A percentile compares a stretch with the other conserved stretches of the same genome.
These are phyloP conservation scores for Madurella fahalii DNA, from an alignment of 2,329 filamentous ascomycete genomes.

Conservation along the genomic window DNA sequence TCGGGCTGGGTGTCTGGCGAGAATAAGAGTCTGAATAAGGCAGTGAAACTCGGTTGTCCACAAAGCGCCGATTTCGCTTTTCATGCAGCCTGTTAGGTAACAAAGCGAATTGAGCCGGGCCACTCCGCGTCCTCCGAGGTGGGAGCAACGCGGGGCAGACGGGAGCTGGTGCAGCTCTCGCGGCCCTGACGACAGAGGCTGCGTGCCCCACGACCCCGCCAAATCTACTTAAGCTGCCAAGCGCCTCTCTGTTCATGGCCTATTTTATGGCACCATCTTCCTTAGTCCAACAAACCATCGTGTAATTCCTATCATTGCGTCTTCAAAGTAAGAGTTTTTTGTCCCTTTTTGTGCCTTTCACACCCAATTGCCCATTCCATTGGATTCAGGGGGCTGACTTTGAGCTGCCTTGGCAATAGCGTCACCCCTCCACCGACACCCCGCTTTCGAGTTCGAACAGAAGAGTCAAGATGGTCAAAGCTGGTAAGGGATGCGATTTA, in stretches of 20 bases:
- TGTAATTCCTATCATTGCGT: neutral
- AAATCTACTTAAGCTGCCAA: constrained; percentile 18
- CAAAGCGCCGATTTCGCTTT: neutral
- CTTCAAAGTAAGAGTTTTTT: neutral
- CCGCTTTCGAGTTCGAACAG: constrained; percentile 4
- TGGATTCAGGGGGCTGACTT: constrained; percentile 7
- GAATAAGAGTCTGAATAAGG: neutral
- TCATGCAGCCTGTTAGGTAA: neutral
- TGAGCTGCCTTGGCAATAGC: neutral
- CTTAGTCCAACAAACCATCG: neutral
- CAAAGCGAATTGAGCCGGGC: constrained; percentile 13
- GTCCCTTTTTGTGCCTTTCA: neutral
- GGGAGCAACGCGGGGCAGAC: constrained; percentile 15
- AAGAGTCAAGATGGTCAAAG: constrained; percentile 37
- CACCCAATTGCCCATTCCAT: neutral
- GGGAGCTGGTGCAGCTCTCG: neutral
- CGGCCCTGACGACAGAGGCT: constrained; percentile 1
- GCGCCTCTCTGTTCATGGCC: constrained; percentile 1
- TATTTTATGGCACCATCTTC: constrained; percentile 5
- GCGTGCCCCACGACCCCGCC: constrained; percentile 18
- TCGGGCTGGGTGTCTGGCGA: too few relatives aligned
- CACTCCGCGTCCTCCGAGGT: neutral
- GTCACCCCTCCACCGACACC: constrained; percentile 8
- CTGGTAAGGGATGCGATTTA: constrained; percentile 27
- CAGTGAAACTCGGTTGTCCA: neutral